These are phyloP conservation scores for Schwanniomyces polymorphus DNA, from an alignment of 805 yeast genomes.

Conservation along the genomic window DNA sequence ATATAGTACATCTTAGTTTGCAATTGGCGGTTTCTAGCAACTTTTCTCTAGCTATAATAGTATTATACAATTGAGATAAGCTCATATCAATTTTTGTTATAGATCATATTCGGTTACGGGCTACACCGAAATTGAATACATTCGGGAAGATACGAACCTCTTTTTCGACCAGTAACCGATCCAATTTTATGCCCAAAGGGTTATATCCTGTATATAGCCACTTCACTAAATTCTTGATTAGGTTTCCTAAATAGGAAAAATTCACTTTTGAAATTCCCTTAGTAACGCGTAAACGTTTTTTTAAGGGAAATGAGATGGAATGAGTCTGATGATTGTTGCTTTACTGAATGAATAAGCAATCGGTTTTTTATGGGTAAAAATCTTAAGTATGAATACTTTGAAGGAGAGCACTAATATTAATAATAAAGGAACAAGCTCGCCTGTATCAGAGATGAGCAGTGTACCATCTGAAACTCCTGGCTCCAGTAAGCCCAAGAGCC, in stretches of 20 bases:
- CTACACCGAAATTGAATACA: too few species aligned
- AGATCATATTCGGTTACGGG: too few species aligned
- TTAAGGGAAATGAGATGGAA: neutral
- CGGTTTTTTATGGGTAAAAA: neutral
- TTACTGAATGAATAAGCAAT: neutral
- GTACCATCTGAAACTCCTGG: conserved; percentile 1
- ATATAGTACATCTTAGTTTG: neutral
- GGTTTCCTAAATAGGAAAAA: conserved; percentile 10
- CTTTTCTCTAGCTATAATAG: too few species aligned
- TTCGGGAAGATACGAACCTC: too few species aligned
- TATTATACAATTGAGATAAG: too few species aligned
- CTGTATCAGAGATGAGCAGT: conserved; percentile 6
- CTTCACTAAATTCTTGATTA: too few species aligned
- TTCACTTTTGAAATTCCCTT: neutral
- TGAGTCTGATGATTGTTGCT: conserved; percentile 3
- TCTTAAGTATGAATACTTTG: conserved; percentile 19
- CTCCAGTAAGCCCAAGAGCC: conserved; percentile 26
- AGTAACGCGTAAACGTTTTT: neutral
- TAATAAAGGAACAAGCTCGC: conserved; percentile 13
- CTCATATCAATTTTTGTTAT: too few species aligned
- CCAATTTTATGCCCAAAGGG: too few species aligned
- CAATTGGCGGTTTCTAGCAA: too few species aligned
- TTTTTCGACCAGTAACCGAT: too few species aligned
- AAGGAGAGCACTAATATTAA: conserved; percentile 18
- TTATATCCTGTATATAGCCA: too few species aligned